Base-by-base conservation (phyloP, 2,329 filamentous ascomycete species). In the Thermoascus crustaceus region DNA sequence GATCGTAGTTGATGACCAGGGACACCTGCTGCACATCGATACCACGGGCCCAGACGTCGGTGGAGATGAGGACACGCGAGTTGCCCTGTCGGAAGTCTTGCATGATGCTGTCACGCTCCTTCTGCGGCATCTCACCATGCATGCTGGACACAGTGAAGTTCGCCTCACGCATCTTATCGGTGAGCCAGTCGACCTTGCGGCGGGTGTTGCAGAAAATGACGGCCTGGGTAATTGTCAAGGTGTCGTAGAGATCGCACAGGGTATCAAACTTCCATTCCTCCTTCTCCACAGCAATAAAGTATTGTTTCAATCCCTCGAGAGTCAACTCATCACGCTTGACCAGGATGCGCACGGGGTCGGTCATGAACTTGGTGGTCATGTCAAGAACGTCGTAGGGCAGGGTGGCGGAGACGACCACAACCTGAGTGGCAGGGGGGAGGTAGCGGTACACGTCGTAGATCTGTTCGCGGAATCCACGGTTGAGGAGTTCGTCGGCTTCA, bases 331-430 rank as follows among this genome's bases (percentile, higher is more conserved):
- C 91, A 80, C 88, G 88, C 78, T 96, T 95, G 61, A 96, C 89
- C 17, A 96, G 75, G 55, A 96, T 94, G 47, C 89, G 83, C 30
- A 95, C 89, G 1, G 89, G 89, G 54, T 96, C 89, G 17, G 86
- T 94, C 91, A 98, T 98, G 75, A 98, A 98, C 66, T 96, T 96
- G 49, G 89, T 96, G 20, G 91, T 98, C 84, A 98, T 94, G 64
- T 96, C 89, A 35, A 98, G 77, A 13, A 98, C 91, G 57, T 98
- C 91, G 71, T 96, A 93, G 30, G 91, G 91, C 21, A 98, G 80
- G 3, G 91, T 98, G 45, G 91, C 91, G 35, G 86, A 94, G 49
- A 98, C 86, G 18, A 98, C 86, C 2, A 96, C 91, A n/a, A 96
- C 91, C 64, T 98, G 91, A 1, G 91, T 98, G 4, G 89, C 87